Base-by-base conservation (phyloP, 2,329 filamentous ascomycete species). In the Hirsutella rhossiliensis region DNA sequence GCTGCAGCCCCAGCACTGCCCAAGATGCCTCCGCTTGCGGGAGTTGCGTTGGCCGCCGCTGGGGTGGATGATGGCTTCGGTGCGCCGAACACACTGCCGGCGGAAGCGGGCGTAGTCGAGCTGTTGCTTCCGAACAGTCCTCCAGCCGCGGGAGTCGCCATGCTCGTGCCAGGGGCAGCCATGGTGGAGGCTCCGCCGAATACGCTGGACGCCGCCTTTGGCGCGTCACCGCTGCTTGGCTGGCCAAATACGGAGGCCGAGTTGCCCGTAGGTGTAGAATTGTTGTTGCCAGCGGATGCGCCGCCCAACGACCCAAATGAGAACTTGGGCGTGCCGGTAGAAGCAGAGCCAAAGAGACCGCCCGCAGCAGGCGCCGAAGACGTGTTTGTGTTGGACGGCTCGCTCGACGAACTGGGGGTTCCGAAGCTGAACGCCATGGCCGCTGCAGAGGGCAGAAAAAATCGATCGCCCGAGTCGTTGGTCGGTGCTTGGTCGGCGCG, bases 361-460 rank as follows among this genome's bases (percentile, higher is more conserved):
- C 62, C 62, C 6, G 62, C 53, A 41, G 69, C 62, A 18, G 63
- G 65, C 45, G 66, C 63, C 53, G 63, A 57, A 19, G 55, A 59
- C 11, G 58, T 59, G 8, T 59, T 47, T 45, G 54, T 62, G 48
- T 54, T 54, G 42, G 55, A 49, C 17, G 59, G 49, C 41, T 56
- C 60, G 51, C 55, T 49, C 48, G 62, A 62, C 31, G 61, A 56
- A 59, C 53, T 50, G 46, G 54, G 47, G 44, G 56, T 51, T 48
- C 59, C 57, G 52, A 69, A 68, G 46, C 30, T 62, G 58, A 69
- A 68, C 32, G 62, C 56, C 65, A 68, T 69, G 47, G 45, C 55
- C 48, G 46, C 39, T 43, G 40, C 28, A 36, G n/a, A 8, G 37
- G 19, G 23, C 15, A 11, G 38, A 3, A n/a, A 27, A 27, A 17